Percentiles rank a stretch among this genome's conserved stretches.
Evolutionary conservation across 2,329 filamentous ascomycete genomes (phyloP).

Genomic region (Clonostachys rosea): DNA sequence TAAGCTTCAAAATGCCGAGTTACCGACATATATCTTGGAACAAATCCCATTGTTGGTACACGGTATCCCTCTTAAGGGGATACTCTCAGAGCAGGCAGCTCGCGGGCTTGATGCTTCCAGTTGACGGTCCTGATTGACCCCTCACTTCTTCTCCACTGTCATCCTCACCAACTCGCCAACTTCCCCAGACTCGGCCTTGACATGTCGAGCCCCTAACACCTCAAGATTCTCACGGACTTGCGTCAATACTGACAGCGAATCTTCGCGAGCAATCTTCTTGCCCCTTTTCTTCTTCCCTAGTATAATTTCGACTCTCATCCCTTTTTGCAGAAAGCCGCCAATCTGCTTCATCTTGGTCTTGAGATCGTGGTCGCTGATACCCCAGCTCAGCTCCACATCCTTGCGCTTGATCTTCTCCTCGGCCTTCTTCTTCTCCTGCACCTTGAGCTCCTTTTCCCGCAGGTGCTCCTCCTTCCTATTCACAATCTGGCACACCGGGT

Average conservation of each 20-base stretch:
- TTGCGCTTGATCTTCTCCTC: constrained; percentile 48
- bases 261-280: constrained; percentile 50
- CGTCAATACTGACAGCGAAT: constrained; percentile 54
- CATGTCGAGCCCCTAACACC: constrained; percentile 33
- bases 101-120: too few species aligned
- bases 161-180: constrained; percentile 36
- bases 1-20: too few species aligned
- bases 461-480: constrained; percentile 47
- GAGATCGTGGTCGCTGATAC: constrained; percentile 43
- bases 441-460: constrained; percentile 33
- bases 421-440: constrained; percentile 37
- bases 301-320: constrained; percentile 69
- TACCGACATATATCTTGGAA: too few species aligned
- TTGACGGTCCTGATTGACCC: constrained; percentile 2
- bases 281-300: constrained; percentile 62
- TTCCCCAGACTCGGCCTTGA: constrained; percentile 36
- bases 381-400: constrained; percentile 87
- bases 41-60: too few species aligned
- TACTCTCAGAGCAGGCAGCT: too few species aligned
- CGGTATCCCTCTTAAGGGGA: too few species aligned
- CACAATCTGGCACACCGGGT: constrained; percentile 68
- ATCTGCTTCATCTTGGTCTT: constrained; percentile 13
- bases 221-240: constrained; percentile 26
- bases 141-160: constrained; percentile 13
- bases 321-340: constrained; percentile 65